Base-by-base conservation (phyloP, 169 alveolate genomes). In the Cryptosporidium tyzzeri region DNA sequence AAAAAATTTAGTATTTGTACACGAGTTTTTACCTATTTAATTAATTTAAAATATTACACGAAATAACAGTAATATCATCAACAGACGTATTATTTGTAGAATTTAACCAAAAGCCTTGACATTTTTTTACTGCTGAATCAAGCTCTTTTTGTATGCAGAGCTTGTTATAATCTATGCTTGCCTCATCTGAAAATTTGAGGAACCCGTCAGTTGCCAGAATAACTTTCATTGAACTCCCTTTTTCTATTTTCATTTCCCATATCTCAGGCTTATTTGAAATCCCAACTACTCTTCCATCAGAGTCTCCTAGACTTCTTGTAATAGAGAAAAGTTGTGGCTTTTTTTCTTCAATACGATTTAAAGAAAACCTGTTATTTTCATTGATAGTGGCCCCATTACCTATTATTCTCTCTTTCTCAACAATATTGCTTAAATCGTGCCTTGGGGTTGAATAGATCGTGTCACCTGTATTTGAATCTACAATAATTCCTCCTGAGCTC, bases 251-350 rank as follows among this genome's bases (percentile, higher is more conserved):
- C 65, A 65, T 80, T 65, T 80, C 89, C 89, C 89, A 80, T 29
- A 80, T 39, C 21, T 80, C 89, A 26, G 89, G 89, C 29, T 65
- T 61, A 18, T 44, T 50, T 18, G 51, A 80, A 39, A 80, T 80
- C 8, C 89, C 89, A 9, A 65, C 7, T 14, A 23, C 50, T 37
- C 48, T 80, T 3, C 89, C 89, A 41, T 58, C 74, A 1, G 41
- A 45, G 62, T 80, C 89, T 18, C 89, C 89, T 12, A 80, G 29
- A 23, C 89, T 80, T 44, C 89, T 80, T 48, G 89, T 80, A 35
- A 80, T 41, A 4, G 89, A 80, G 51, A 62, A 80, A 41, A 23
- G 35, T 14, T 41, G 48, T 41, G 18, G 14, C 23, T 23, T 35
- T 31, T 55, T 73, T 8, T 31, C 55, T 53, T 37, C 59, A 2